phyloP scores from a whole-genome alignment of 495 filamentous ascomycete genomes.

The Lepraria neglecta region DNA sequence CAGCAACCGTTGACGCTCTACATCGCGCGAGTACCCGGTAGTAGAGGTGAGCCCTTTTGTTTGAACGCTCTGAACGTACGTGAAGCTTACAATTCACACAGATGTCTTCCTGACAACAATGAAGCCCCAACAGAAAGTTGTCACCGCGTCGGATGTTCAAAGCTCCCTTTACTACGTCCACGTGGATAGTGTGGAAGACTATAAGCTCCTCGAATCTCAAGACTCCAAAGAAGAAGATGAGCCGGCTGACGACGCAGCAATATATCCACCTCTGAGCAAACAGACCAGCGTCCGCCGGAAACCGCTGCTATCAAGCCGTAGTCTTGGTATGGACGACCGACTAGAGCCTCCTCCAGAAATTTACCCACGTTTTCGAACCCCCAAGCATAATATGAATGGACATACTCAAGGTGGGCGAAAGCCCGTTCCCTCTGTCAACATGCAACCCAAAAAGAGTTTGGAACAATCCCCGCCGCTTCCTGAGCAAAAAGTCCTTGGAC shows the following conservation, averaged over 20 bases:
- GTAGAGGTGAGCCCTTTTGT: constrained; percentile 56
- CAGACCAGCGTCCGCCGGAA: constrained; percentile 41
- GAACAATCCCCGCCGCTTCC: constrained; percentile 47
- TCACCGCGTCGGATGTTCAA: constrained; percentile 79
- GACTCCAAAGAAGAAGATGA: not conserved
- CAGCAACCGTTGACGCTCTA: constrained; percentile 72
- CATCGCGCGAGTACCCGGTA: constrained; percentile 87
- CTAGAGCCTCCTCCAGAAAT: constrained; percentile 29
- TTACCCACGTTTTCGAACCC: constrained; percentile 11
- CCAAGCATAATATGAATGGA: not conserved
- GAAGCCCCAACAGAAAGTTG: constrained; percentile 77
- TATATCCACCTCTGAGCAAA: constrained; percentile 6
- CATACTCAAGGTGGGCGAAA: constrained; percentile 6
- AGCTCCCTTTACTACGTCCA: constrained; percentile 90
- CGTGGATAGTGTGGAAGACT: constrained; percentile 58
- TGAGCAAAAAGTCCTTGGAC: constrained; percentile 23
- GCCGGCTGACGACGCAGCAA: not conserved
- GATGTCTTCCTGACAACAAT: constrained; percentile 92
- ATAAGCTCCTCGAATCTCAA: constrained; percentile 39
- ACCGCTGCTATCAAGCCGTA: constrained; percentile 59
- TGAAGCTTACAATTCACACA: constrained; percentile 32
- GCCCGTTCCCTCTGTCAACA: constrained; percentile 56
- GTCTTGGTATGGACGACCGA: constrained; percentile 47
- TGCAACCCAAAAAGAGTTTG: constrained; percentile 78
- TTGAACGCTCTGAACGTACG: not conserved